Percentiles rank a stretch among this genome's conserved stretches.
These are phyloP conservation scores for Hansenula anomala DNA, from an alignment of 1,139 yeast genomes.

Conservation along the genomic window DNA sequence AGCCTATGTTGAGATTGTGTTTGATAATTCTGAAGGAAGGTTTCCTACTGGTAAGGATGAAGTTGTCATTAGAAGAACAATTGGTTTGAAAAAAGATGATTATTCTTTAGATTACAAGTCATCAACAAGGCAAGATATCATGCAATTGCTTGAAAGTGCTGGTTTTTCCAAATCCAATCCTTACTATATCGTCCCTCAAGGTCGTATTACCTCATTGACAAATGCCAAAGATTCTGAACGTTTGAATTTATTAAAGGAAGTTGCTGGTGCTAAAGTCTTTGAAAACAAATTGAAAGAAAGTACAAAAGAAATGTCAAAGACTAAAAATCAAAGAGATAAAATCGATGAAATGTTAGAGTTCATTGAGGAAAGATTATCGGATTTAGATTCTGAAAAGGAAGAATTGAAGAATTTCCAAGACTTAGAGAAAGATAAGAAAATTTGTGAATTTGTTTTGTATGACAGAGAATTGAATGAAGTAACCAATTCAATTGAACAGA, in stretches of 20 bases:
- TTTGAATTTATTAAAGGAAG: slow-evolving; percentile 75
- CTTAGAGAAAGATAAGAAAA: slow-evolving; percentile 64
- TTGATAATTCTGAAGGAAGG: slow-evolving; percentile 76
- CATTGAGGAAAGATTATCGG: slow-evolving; percentile 68
- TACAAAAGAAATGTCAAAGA: slow-evolving; percentile 69
- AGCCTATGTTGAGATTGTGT: slow-evolving; percentile 86
- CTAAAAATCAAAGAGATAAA: slow-evolving; percentile 64
- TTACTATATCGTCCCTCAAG: slow-evolving; percentile 96
- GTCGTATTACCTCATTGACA: slow-evolving; percentile 78
- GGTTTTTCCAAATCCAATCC: slow-evolving; percentile 92
- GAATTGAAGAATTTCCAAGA: slow-evolving; percentile 69
- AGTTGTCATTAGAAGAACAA: slow-evolving; percentile 76
- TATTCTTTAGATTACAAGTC: slow-evolving; percentile 51
- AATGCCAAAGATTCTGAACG: slow-evolving; percentile 87
- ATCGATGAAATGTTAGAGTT: slow-evolving; percentile 71
- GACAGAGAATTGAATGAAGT: slow-evolving; percentile 71
- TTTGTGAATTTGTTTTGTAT: slow-evolving; percentile 69
- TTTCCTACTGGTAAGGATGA: slow-evolving; percentile 53
- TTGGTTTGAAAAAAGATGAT: slow-evolving; percentile 90
- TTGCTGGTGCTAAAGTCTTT: slow-evolving; percentile 92
- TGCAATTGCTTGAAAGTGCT: slow-evolving; percentile 82
- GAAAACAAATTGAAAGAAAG: slow-evolving; percentile 80
- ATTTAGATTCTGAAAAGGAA: slow-evolving; percentile 74
- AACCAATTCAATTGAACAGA: slow-evolving; percentile 51
- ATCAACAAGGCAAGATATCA: slow-evolving; percentile 76